Conservation (phyloP, 2,329 filamentous ascomycete genomes). For the Fusarium torulosum region DNA sequence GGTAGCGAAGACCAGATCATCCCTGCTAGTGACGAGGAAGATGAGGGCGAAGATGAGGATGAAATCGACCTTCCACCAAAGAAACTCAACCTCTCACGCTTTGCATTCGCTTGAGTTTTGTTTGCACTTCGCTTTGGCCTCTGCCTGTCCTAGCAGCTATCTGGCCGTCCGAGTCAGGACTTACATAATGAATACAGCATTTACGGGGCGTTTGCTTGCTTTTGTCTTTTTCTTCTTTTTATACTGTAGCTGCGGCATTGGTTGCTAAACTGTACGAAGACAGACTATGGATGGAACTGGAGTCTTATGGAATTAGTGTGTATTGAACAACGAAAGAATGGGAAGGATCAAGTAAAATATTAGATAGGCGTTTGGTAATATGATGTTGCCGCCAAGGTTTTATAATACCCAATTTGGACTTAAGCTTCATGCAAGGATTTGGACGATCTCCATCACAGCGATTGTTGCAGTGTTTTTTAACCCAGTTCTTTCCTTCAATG, state of each 20-base stretch:
- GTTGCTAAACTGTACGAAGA: constrained; percentile 19
- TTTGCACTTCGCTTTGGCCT: constrained; percentile 2
- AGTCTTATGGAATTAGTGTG: constrained; percentile 22
- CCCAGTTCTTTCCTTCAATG: neutral
- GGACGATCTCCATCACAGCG: neutral
- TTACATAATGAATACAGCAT: constrained; percentile 30
- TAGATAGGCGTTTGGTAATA: constrained; percentile 38
- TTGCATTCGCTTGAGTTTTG: constrained; percentile 54
- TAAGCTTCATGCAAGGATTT: neutral
- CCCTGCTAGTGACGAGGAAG: constrained; percentile 64
- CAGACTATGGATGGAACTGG: constrained; percentile 25
- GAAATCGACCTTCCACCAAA: constrained; percentile 51
- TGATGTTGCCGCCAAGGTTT: constrained; percentile 10
- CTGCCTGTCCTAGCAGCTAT: neutral
- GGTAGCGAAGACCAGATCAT: constrained; percentile 71
- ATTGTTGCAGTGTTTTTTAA: neutral
- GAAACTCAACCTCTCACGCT: constrained; percentile 63
- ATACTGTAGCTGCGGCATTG: constrained; percentile 14
- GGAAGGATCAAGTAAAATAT: constrained; percentile 30
- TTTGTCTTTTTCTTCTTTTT: constrained; percentile 6
- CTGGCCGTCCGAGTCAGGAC: constrained; percentile 3
- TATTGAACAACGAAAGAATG: constrained; percentile 21
- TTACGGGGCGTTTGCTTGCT: constrained; percentile 25
- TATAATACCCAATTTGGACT: constrained; percentile 16
- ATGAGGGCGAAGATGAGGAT: constrained; percentile 49